Percentiles rank a stretch among this genome's conserved stretches.
Evolutionary conservation across 2,329 filamentous ascomycete genomes (phyloP).

Genomic region (Penicillium sp.): DNA sequence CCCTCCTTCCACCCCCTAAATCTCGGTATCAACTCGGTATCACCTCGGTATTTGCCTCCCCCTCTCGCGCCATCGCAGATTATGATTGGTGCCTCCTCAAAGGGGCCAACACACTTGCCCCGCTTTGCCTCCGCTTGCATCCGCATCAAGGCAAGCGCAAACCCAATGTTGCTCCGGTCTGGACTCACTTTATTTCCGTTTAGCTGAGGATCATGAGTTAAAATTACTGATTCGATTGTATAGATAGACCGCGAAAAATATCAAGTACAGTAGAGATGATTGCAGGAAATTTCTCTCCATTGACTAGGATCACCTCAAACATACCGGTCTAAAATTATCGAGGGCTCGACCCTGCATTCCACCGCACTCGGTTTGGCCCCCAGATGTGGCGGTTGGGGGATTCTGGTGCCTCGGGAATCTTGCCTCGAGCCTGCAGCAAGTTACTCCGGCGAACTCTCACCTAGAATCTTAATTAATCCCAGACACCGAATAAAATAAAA

Average conservation of each 20-base stretch:
- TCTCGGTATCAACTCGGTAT: background rate
- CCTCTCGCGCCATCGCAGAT: background rate
- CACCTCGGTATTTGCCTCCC: constrained; percentile 3
- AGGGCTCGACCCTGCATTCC: constrained; percentile 12
- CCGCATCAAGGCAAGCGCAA: constrained; percentile 13
- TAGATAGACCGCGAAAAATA: too few species aligned
- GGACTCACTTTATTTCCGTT: constrained; percentile 9
- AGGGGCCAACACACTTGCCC: constrained; percentile 7
- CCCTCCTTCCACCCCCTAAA: background rate
- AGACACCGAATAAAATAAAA: background rate
- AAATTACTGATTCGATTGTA: background rate
- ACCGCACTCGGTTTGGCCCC: background rate
- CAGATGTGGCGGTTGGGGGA: background rate
- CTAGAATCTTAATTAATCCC: background rate
- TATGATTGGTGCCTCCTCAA: constrained; percentile 1
- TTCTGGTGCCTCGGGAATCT: background rate
- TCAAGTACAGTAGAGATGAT: too few species aligned
- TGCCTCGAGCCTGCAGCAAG: background rate
- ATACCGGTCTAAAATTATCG: background rate
- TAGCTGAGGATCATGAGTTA: background rate
- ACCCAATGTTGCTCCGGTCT: constrained; percentile 11
- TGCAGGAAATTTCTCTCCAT: background rate
- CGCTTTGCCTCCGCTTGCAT: constrained; percentile 15
- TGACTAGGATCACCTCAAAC: background rate
- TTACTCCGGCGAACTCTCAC: background rate